Evolutionary conservation across 1,139 yeast genomes (phyloP).

Genomic region (Geotrichum cucujoidarum): DNA sequence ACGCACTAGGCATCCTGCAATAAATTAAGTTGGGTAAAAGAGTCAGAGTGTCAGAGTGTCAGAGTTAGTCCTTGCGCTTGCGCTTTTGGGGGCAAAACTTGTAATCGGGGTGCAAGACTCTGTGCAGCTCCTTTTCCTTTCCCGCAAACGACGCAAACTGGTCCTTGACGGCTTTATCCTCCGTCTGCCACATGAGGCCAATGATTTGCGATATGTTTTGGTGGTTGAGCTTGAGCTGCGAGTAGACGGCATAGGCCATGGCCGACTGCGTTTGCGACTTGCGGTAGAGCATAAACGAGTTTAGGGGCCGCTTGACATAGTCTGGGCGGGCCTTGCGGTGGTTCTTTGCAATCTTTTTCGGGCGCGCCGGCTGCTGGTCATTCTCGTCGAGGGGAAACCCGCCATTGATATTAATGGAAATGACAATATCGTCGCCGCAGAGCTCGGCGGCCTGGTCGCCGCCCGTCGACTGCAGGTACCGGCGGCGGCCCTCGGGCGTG

Average conservation of each 20-base stretch:
- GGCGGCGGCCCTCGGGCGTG: conserved; percentile 19
- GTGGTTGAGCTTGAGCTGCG: conserved; percentile 40
- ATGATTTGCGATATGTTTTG: conserved; percentile 43
- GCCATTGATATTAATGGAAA: conserved; percentile 32
- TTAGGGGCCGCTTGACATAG: conserved; percentile 45
- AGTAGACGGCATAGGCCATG: conserved; percentile 39
- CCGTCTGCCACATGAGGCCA: conserved; percentile 47
- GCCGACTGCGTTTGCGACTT: conserved; percentile 43
- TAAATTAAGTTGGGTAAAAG: too few species aligned
- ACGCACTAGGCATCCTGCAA: too few species aligned
- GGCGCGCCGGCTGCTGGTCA: conserved; percentile 15
- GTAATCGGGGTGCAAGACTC: conserved; percentile 43
- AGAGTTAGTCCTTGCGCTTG: conserved; percentile 24
- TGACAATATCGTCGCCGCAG: conserved; percentile 30
- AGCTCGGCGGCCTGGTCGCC: conserved; percentile 7
- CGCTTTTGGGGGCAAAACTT: conserved; percentile 43
- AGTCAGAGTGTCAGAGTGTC: too few species aligned
- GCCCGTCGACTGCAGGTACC: conserved; percentile 9
- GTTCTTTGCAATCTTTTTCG: conserved; percentile 16
- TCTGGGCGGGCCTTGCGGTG: conserved; percentile 28
- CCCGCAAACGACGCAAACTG: conserved; percentile 40
- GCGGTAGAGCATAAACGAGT: conserved; percentile 49
- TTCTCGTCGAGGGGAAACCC: conserved; percentile 22
- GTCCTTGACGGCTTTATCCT: conserved; percentile 38
- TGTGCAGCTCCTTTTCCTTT: conserved; percentile 43